These are phyloP conservation scores for Colletotrichum simmondsii DNA, from an alignment of 2,329 filamentous ascomycete genomes.

Conservation along the genomic window DNA sequence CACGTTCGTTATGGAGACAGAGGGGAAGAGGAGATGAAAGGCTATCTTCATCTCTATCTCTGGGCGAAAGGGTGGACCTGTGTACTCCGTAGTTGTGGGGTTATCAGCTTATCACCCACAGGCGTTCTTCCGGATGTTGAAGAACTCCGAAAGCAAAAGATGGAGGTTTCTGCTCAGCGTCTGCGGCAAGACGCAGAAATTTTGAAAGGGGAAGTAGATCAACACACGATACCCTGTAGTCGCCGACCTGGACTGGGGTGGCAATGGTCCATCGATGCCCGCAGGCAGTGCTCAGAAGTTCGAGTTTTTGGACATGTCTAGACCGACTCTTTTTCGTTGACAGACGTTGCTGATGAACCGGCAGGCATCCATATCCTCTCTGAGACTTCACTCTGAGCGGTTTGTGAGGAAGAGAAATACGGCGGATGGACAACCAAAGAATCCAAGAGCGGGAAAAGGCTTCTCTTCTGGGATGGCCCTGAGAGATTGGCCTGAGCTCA, in stretches of 20 bases:
- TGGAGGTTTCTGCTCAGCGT: background rate
- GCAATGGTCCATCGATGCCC: background rate
- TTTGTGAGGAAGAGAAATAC: no score
- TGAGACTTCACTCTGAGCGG: background rate
- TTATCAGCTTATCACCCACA: background rate
- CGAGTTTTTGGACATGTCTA: background rate
- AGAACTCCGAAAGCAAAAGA: background rate
- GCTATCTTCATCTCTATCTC: background rate
- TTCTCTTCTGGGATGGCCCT: background rate
- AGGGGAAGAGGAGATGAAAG: background rate
- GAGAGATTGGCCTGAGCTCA: background rate
- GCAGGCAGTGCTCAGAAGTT: background rate
- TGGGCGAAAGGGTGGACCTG: background rate
- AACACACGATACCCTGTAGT: background rate
- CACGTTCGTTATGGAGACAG: background rate
- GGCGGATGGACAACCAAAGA: background rate
- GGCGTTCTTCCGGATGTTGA: background rate
- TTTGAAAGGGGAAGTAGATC: background rate
- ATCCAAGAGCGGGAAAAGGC: background rate
- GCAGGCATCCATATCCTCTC: background rate
- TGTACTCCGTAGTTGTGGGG: background rate
- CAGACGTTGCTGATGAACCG: background rate
- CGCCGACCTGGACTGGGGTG: background rate
- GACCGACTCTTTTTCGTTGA: background rate
- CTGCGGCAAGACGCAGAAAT: background rate